Conservation (phyloP, 768 basidiomycete genomes). For the Lentinus tigrinus region DNA sequence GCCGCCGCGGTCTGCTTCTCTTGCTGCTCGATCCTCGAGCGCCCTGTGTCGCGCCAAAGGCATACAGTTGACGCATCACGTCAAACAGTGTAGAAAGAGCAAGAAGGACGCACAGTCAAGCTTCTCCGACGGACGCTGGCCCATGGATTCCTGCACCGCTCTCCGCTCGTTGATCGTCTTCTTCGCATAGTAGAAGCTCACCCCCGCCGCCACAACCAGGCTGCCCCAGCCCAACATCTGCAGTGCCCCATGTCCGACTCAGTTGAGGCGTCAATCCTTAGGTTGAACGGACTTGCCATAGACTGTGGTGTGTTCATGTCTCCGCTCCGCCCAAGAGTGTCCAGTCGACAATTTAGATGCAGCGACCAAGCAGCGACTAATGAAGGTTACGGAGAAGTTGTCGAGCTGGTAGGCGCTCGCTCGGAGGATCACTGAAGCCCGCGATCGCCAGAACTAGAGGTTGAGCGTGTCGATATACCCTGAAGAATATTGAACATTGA, state of each 20-base stretch:
- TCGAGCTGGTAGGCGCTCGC: too few relatives aligned
- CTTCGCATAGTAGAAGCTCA: slow-evolving; percentile 39
- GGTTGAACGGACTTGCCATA: slow-evolving; percentile 8
- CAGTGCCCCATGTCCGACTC: neutral
- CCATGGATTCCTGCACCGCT: slow-evolving; percentile 29
- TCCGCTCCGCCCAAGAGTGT: neutral
- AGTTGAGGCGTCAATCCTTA: neutral
- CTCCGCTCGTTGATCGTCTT: slow-evolving; percentile 37
- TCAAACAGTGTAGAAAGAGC: neutral
- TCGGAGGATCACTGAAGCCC: too few relatives aligned
- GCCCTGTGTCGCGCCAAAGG: slow-evolving; percentile 4
- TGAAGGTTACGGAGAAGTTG: too few relatives aligned
- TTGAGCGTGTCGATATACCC: too few relatives aligned
- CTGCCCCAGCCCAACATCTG: slow-evolving; percentile 35
- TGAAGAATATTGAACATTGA: too few relatives aligned
- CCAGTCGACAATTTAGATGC: too few relatives aligned
- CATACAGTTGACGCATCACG: neutral
- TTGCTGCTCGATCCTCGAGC: slow-evolving; percentile 12
- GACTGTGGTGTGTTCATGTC: slow-evolving; percentile 16
- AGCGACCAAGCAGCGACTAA: too few relatives aligned
- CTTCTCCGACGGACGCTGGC: slow-evolving; percentile 33
- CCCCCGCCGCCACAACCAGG: slow-evolving; percentile 35
- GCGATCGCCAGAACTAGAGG: too few relatives aligned
- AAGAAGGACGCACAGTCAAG: slow-evolving; percentile 29
- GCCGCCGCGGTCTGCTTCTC: neutral